Percentiles rank a stretch among this genome's conserved stretches.
phyloP scores from a whole-genome alignment of 176 grass and related monocot species.

The Musa schizocarpa region DNA sequence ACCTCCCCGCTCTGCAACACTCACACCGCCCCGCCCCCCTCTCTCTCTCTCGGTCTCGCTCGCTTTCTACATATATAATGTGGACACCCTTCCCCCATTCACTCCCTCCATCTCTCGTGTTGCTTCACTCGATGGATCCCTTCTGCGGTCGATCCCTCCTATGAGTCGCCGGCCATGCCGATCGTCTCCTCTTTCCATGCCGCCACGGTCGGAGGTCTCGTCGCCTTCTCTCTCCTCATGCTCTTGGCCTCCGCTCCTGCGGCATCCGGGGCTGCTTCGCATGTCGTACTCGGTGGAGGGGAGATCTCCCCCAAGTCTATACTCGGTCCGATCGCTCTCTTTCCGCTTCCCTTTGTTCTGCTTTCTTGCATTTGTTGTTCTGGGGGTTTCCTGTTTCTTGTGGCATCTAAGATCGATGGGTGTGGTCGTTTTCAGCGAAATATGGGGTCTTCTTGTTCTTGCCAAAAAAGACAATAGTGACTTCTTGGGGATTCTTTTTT shows the following conservation, averaged over 20 bases:
- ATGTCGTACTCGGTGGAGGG: not conserved
- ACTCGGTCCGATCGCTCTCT: not conserved
- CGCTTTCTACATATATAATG: not conserved
- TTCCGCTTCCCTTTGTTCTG: not conserved
- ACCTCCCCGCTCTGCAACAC: no score
- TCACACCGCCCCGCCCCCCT: not conserved
- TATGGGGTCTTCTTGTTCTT: not conserved
- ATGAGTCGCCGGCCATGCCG: slow-evolving; percentile 1
- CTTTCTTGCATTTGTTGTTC: not conserved
- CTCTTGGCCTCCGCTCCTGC: not conserved
- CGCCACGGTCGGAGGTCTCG: not conserved
- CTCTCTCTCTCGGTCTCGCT: not conserved
- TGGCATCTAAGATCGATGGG: no score
- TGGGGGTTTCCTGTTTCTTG: not conserved
- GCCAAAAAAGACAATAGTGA: not conserved
- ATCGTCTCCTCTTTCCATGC: not conserved
- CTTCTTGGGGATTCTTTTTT: not conserved
- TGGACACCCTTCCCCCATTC: not conserved
- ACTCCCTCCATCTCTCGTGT: not conserved
- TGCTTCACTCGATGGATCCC: not conserved
- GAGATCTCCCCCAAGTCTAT: slow-evolving; percentile 8
- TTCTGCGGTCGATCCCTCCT: not conserved
- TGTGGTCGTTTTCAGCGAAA: slow-evolving; percentile 10
- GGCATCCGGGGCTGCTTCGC: not conserved
- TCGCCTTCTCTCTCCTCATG: not conserved